Evolutionary conservation across 768 basidiomycete species (phyloP).

Genomic region (Lactarius quietus): DNA sequence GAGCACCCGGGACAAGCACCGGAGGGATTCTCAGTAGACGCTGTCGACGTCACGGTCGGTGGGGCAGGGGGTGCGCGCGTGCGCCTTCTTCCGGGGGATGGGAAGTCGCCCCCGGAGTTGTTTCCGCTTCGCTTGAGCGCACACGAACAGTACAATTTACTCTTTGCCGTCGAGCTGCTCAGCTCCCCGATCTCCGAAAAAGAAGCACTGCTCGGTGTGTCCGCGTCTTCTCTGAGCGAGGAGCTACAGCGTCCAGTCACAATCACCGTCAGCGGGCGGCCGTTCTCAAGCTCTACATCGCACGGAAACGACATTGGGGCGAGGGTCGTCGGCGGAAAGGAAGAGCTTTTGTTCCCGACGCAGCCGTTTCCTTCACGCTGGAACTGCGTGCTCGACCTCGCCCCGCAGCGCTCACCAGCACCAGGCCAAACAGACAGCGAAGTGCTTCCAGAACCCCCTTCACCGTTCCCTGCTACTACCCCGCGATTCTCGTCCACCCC

Average conservation of each 20-base stretch:
- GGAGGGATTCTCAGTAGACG: constrained; percentile 73
- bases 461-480: constrained; percentile 60
- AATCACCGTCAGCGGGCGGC: constrained; percentile 75
- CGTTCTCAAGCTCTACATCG: constrained; percentile 38
- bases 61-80: constrained; percentile 59
- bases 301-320: constrained; percentile 12
- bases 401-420: constrained; percentile 32
- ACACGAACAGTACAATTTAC: constrained; percentile 80
- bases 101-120: constrained; percentile 36
- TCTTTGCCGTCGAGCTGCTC: constrained; percentile 86
- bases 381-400: constrained; percentile 88
- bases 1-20: constrained; percentile 71
- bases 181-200: constrained; percentile 57
- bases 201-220: constrained; percentile 29
- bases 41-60: constrained; percentile 63
- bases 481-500: constrained; percentile 23
- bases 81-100: constrained; percentile 49
- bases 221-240: constrained; percentile 7
- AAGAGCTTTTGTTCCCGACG: constrained; percentile 53
- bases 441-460: constrained; percentile 70
- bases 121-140: constrained; percentile 75
- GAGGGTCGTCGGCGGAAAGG: neutral
- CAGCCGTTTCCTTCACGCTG: constrained; percentile 77
- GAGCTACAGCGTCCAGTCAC: constrained; percentile 31
- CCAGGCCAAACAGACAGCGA: constrained; percentile 35